Base-by-base conservation (phyloP, 2,329 filamentous ascomycete species). In the Epicoccum sorghinum region DNA sequence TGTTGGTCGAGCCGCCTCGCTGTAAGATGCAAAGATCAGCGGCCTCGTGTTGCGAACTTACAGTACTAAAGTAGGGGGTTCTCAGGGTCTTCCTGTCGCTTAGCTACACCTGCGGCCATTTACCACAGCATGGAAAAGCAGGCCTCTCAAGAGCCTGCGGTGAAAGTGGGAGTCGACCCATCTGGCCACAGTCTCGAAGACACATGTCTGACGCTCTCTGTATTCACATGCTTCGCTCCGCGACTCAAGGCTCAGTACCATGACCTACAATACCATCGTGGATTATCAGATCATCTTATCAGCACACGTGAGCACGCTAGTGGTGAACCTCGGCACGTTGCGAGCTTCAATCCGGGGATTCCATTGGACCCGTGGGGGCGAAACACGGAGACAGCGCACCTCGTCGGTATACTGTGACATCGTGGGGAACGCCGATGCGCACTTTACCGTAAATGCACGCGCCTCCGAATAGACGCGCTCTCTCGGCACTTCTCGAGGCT, bases 251-350 rank as follows among this genome's bases (percentile, higher is more conserved):
- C 36, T 29, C 24, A 14, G 14, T 12, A 14, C 29, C 40, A 10
- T 13, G 12, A 25, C 24, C 8, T 13, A 1, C 33, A 18, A 14
- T n/a, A 1, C 33, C 33, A 6, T 35, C 24, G 9, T 14, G 2
- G 30, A 44, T 33, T 46, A 49, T 55, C 52, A 25, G 52, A 55
- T 55, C 46, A 50, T 50, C 47, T 47, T 22, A 49, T 46, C 42
- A 55, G 14, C 32, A 14, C 46, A 46, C 52, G 52, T 50, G 52
- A 49, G 37, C 51, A 4, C 7, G 18, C 29, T 35, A 18, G 4
- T 7, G 13, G 38, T 23, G 46, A 14, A 50, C 52, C 52, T 55
- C 52, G 52, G 52, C 40, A 44, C 49, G 36, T 33, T 18, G 42
- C 8, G 9, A 47, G 42, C 40, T n/a, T 18, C 22, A 29, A n/a